Base-by-base conservation (phyloP, 1,284 basidiomycete species). In the Chalciporus sp. region DNA sequence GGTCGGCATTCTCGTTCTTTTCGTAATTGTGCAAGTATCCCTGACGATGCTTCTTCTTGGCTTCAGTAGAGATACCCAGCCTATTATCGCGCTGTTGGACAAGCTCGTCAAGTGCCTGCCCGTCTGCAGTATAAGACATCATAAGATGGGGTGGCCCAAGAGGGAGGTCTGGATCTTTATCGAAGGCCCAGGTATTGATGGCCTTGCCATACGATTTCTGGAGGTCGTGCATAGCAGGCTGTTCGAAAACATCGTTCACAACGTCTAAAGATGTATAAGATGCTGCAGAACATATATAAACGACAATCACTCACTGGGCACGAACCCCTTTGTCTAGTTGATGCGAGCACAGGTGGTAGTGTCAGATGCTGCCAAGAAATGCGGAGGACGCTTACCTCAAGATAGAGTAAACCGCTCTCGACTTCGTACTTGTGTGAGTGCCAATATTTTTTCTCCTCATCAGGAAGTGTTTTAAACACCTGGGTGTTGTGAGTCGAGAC, bases 191-290 rank as follows among this genome's bases (percentile, higher is more conserved):
- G 8, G 77, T 80, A 51, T 80, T 78, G 23, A 79, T 76, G 1
- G 76, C 76, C 70, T 82, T 83, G 47, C 79, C 80, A 56, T 81
- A 82, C 1, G 77, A 79, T 50, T 71, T 69, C 54, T 82, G 77
- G 3, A 81, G 65, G 53, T 78, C 73, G 4, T 74, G 66, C 78
- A 82, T 81, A 0, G 73, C 72, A 0, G 73, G 74, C 52, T 76
- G 69, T 57, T 82, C 78, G 0, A 76, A 74, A 7, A 64, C 29
- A 52, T 80, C 76, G 4, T 70, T 71, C 7, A 72, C 66, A 8
- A 60, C 57, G 27, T 58, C 72, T 77, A 20, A n/a, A 5, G 26
- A 39, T 20, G 29, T 9, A 45, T 47, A 27, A 55, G 29, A 29
- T 23, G 16, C 19, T 23, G 23, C 6, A 23, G 20, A 23, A 26